A percentile compares a stretch with the other conserved stretches of the same genome.
Evolutionary conservation across 352 stramenopile species (phyloP).

Genomic region (Phytophthora podocarpi): DNA sequence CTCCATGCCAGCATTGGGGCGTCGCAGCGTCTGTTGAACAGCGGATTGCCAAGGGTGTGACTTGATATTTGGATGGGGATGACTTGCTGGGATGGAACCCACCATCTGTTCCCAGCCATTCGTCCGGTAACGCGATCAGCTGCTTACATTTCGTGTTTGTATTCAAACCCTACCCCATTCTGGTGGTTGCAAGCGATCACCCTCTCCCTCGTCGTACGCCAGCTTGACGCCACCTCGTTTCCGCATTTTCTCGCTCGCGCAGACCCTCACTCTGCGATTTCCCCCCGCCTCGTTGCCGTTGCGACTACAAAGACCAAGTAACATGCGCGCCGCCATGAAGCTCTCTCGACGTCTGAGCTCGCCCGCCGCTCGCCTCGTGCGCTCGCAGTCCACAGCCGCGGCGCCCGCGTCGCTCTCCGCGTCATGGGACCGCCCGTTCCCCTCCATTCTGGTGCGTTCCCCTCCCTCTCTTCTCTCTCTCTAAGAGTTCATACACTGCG

Average conservation of each 20-base stretch:
- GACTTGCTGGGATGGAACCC: neutral
- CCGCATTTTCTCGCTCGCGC: slow-evolving; percentile 11
- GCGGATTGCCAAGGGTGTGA: no score
- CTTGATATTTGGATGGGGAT: no score
- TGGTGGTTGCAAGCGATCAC: slow-evolving; percentile 41
- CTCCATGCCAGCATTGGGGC: no score
- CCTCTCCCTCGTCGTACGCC: slow-evolving; percentile 2
- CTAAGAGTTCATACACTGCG: neutral
- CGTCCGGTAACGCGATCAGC: slow-evolving; percentile 47
- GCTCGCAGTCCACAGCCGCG: slow-evolving; percentile 17
- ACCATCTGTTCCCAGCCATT: slow-evolving; percentile 17
- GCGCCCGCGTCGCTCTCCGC: slow-evolving; percentile 60
- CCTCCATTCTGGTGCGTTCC: slow-evolving; percentile 74
- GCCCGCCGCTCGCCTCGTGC: neutral
- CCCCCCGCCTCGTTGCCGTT: no score
- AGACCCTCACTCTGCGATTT: slow-evolving; percentile 8
- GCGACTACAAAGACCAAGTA: neutral
- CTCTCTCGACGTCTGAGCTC: slow-evolving; percentile 35
- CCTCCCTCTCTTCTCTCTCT: neutral
- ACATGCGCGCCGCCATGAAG: slow-evolving; percentile 42
- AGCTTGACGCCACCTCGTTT: slow-evolving; percentile 5
- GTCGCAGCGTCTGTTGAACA: neutral
- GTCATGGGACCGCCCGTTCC: slow-evolving; percentile 79
- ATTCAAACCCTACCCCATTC: slow-evolving; percentile 6
- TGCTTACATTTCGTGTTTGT: slow-evolving; percentile 37